phyloP scores from a whole-genome alignment of 1,284 basidiomycete species.

The Erythrobasidium hasegawianum region DNA sequence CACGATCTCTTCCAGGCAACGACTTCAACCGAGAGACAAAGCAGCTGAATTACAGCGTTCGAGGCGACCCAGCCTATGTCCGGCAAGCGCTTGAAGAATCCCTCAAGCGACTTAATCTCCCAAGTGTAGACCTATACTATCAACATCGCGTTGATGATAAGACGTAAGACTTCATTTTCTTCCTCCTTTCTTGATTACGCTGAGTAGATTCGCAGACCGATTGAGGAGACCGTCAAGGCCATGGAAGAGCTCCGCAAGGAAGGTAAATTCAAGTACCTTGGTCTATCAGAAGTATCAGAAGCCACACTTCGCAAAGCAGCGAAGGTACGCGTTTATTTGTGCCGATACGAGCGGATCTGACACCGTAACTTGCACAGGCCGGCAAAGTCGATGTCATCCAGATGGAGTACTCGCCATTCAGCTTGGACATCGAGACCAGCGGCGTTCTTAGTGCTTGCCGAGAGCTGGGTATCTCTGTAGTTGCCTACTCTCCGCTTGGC shows the following conservation, averaged over 20 bases:
- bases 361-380: not conserved
- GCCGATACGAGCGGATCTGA: slow-evolving; percentile 54
- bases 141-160: slow-evolving; percentile 20
- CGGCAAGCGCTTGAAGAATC: slow-evolving; percentile 10
- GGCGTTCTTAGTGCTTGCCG: slow-evolving; percentile 49
- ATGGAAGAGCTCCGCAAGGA: slow-evolving; percentile 53
- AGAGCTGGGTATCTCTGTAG: slow-evolving; percentile 53
- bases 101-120: slow-evolving; percentile 12
- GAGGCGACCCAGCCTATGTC: slow-evolving; percentile 27
- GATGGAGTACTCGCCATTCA: slow-evolving; percentile 61
- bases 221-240: slow-evolving; percentile 52
- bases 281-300: slow-evolving; percentile 61
- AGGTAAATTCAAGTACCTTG: slow-evolving; percentile 62
- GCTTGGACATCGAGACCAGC: slow-evolving; percentile 49
- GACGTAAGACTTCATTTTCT: no score
- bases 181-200: not conserved
- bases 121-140: slow-evolving; percentile 30
- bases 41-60: slow-evolving; percentile 36
- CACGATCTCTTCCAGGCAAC: not conserved
- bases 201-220: slow-evolving; percentile 44
- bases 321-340: slow-evolving; percentile 36
- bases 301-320: slow-evolving; percentile 62
- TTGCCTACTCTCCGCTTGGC: slow-evolving; percentile 63
- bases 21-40: slow-evolving; percentile 38
- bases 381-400: slow-evolving; percentile 59